phyloP scores from a whole-genome alignment of 2,329 filamentous ascomycete genomes.

The Ceratocystis colombiana region DNA sequence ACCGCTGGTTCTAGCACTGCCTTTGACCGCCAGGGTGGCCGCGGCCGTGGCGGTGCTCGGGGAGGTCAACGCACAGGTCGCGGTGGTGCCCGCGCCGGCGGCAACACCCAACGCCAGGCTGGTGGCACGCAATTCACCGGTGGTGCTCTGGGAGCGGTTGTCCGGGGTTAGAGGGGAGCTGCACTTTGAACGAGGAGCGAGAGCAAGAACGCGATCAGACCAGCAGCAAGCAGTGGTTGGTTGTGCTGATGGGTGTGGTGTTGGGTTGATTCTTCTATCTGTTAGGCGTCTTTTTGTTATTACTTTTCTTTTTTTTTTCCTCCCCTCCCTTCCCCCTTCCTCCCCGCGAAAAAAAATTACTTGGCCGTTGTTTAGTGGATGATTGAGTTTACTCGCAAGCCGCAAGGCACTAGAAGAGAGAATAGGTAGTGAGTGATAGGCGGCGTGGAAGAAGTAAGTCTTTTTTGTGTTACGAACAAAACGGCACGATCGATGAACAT shows the following conservation, averaged over 20 bases:
- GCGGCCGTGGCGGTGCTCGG: conserved; percentile 59
- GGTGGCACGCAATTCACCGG: conserved; percentile 73
- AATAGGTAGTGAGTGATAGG: background rate
- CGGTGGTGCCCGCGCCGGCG: conserved; percentile 40
- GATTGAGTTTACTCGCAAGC: too few relatives aligned
- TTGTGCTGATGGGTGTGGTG: conserved; percentile 1
- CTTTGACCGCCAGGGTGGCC: conserved; percentile 83
- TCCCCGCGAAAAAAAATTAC: background rate
- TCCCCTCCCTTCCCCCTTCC: background rate
- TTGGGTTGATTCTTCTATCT: conserved; percentile 16
- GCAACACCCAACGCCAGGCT: conserved; percentile 54
- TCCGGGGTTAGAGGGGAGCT: conserved; percentile 38
- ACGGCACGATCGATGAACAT: conserved; percentile 3
- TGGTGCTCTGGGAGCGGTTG: conserved; percentile 62
- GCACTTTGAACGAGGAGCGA: background rate
- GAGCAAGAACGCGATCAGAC: background rate
- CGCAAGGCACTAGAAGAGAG: background rate
- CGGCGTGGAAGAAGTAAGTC: background rate
- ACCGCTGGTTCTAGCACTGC: conserved; percentile 93
- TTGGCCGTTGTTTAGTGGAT: too few relatives aligned
- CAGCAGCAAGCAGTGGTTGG: background rate
- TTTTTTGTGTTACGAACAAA: background rate
- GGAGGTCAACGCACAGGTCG: conserved; percentile 50
- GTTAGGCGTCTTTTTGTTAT: conserved; percentile 20
- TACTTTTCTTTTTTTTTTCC: conserved; percentile 10